Conservation (phyloP, 805 yeast species). For the Candida ponderosae region DNA sequence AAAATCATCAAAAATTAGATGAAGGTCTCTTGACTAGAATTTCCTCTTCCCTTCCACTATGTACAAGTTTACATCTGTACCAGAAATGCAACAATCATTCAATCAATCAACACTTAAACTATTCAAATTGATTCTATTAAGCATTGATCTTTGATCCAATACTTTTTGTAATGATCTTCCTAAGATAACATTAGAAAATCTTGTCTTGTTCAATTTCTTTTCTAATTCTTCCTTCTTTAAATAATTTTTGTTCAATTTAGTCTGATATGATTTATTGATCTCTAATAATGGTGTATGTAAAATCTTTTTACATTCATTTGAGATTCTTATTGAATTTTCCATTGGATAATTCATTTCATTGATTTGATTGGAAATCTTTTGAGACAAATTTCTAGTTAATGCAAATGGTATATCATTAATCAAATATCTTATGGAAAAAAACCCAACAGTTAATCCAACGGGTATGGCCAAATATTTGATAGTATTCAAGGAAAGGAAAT, state of each 20-base stretch:
- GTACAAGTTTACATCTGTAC: too few species aligned
- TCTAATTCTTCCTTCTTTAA: conserved; percentile 36
- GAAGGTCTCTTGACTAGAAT: too few species aligned
- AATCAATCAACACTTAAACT: background rate
- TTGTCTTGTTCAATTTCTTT: too few species aligned
- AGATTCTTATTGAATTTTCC: conserved; percentile 65
- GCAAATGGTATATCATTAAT: conserved; percentile 83
- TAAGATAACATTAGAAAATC: background rate
- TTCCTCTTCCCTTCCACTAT: too few species aligned
- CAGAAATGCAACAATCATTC: background rate
- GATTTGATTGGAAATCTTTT: conserved; percentile 58
- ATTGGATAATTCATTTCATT: conserved; percentile 70
- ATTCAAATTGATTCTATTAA: background rate
- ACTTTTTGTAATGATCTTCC: background rate
- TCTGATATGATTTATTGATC: conserved; percentile 62
- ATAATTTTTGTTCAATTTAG: conserved; percentile 52
- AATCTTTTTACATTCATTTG: conserved; percentile 78
- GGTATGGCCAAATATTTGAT: conserved; percentile 49
- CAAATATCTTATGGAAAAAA: conserved; percentile 52
- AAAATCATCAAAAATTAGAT: too few species aligned
- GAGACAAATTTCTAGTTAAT: conserved; percentile 73
- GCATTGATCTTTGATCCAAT: background rate
- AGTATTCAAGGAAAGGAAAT: conserved; percentile 27
- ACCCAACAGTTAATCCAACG: conserved; percentile 37
- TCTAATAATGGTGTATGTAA: conserved; percentile 77